Evolutionary conservation across 208 protist genomes (phyloP).

Genomic region (Borovskyia barvae): DNA sequence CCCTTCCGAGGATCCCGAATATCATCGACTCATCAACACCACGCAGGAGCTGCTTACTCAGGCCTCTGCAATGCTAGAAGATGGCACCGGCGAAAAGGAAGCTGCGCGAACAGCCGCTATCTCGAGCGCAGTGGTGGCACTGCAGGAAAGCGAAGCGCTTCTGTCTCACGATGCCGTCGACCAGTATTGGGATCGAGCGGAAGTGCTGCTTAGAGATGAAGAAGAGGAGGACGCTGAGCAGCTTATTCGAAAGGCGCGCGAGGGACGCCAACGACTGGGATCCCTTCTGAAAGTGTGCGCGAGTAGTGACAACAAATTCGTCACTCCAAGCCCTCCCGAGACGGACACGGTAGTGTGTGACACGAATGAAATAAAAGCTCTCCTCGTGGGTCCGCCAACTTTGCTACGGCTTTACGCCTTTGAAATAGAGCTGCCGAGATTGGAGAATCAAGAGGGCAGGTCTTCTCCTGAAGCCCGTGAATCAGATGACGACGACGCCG

Average conservation of each 20-base stretch:
- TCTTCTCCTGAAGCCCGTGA: too few relatives aligned
- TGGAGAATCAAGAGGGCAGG: too few relatives aligned
- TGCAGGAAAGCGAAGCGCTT: conserved; percentile 18
- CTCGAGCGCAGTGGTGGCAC: background rate
- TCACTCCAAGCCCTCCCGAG: too few relatives aligned
- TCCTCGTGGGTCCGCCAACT: too few relatives aligned
- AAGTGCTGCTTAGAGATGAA: conserved; percentile 12
- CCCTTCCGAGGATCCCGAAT: background rate
- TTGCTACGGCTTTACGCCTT: conserved; percentile 74
- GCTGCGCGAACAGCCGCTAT: background rate
- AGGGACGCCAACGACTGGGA: conserved; percentile 2
- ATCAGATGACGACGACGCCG: background rate
- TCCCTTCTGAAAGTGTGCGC: background rate
- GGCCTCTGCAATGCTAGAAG: background rate
- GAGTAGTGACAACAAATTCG: too few relatives aligned
- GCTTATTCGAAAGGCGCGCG: conserved; percentile 22
- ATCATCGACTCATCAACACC: conserved; percentile 3
- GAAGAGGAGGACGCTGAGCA: conserved; percentile 29
- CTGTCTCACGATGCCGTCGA: conserved; percentile 10
- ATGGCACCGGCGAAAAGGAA: background rate
- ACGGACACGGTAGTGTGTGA: too few relatives aligned
- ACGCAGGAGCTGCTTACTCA: conserved; percentile 15
- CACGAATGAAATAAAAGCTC: too few relatives aligned
- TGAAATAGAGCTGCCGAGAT: conserved; percentile 43
- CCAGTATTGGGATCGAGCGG: conserved; percentile 6